Conservation (phyloP, 1,284 basidiomycete species). For the Wolfiporia cocos region DNA sequence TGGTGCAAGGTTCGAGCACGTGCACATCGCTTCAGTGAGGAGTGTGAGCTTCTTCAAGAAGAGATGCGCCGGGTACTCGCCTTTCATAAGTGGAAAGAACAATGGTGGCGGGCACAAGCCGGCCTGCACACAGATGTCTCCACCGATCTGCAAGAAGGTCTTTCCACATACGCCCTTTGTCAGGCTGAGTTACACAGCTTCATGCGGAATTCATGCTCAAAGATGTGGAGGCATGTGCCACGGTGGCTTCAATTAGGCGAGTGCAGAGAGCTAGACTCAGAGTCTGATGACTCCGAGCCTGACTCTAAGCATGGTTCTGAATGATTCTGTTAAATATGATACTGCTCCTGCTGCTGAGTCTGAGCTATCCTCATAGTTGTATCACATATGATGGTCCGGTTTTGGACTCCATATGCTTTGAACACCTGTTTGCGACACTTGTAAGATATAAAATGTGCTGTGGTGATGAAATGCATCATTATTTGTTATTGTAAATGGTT, state of each 20-base stretch:
- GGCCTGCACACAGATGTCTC: not conserved
- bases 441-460: too few relatives aligned
- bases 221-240: not conserved
- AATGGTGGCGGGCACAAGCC: constrained; percentile 6
- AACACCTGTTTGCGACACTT: not conserved
- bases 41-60: constrained; percentile 11
- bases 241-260: not conserved
- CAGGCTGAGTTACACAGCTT: not conserved
- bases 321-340: not conserved
- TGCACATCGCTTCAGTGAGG: constrained; percentile 12
- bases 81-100: constrained; percentile 11
- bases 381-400: not conserved
- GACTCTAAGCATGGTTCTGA: not conserved
- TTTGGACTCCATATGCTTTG: not conserved
- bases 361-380: not conserved
- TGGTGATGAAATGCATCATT: too few relatives aligned
- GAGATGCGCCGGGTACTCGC: constrained; percentile 14
- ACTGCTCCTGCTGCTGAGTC: not conserved
- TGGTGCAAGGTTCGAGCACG: constrained; percentile 11
- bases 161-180: constrained; percentile 7
- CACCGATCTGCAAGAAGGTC: constrained; percentile 1
- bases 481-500: not conserved
- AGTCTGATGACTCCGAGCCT: not conserved
- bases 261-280: too few relatives aligned
- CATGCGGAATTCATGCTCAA: not conserved